These are phyloP conservation scores for Pyrrhoderma lamaoense DNA, from an alignment of 1,284 basidiomycete genomes.

Conservation along the genomic window DNA sequence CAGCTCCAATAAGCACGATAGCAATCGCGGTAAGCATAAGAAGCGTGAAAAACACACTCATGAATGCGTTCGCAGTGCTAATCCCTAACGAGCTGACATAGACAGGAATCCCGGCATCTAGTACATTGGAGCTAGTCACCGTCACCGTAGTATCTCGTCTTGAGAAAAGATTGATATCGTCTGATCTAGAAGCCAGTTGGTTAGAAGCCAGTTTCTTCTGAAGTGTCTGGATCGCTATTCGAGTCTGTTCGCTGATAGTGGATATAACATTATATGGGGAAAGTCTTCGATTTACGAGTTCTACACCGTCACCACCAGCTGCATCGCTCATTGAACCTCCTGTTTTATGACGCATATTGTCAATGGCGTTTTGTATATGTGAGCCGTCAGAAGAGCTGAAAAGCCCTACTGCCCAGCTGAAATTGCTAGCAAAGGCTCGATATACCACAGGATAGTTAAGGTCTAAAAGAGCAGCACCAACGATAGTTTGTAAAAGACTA, in stretches of 20 bases:
- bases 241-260: conserved; percentile 17
- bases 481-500: conserved; percentile 77
- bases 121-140: conserved; percentile 49
- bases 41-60: conserved; percentile 68
- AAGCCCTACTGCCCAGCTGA: conserved; percentile 85
- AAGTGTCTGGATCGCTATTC: background rate
- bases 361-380: conserved; percentile 71
- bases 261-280: conserved; percentile 62
- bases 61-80: conserved; percentile 75
- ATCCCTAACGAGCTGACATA: conserved; percentile 72
- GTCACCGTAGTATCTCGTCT: conserved; percentile 61
- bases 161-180: background rate
- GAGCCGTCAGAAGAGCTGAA: conserved; percentile 51
- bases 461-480: conserved; percentile 67
- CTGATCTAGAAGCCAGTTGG: conserved; percentile 1
- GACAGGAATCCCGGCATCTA: conserved; percentile 75
- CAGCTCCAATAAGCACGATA: conserved; percentile 43
- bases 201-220: conserved; percentile 9
- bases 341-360: conserved; percentile 73
- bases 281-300: conserved; percentile 69
- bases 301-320: conserved; percentile 49
- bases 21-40: conserved; percentile 59
- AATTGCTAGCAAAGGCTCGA: conserved; percentile 75
- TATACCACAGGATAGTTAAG: conserved; percentile 87
- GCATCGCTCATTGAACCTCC: conserved; percentile 67